phyloP scores from a whole-genome alignment of 2,329 filamentous ascomycete species.

The Ophiocordyceps camponoti-rufipedis region DNA sequence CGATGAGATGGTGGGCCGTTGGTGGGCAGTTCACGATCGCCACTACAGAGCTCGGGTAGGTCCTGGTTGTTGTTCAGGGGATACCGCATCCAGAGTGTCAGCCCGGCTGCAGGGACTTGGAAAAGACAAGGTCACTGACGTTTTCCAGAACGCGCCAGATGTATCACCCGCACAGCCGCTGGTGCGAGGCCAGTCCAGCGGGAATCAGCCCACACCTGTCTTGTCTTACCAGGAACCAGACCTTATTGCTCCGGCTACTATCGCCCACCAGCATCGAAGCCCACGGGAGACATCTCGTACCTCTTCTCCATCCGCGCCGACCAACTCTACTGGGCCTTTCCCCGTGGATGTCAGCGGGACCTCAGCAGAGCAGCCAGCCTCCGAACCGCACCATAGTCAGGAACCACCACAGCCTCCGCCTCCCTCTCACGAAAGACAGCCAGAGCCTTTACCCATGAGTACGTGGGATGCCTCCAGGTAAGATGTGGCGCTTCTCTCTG shows the following conservation, averaged over 20 bases:
- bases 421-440: neutral
- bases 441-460: constrained; percentile 7
- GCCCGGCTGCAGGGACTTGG: too few relatives aligned
- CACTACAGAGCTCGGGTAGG: constrained; percentile 49
- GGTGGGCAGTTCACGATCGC: constrained; percentile 89
- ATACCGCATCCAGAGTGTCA: too few relatives aligned
- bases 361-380: neutral
- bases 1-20: constrained; percentile 66
- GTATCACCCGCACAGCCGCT: neutral
- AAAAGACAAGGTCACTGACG: neutral
- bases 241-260: neutral
- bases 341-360: neutral
- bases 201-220: neutral
- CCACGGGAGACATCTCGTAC: neutral
- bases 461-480: constrained; percentile 39
- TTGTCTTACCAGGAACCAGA: neutral
- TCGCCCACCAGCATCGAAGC: neutral
- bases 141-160: neutral
- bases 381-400: neutral
- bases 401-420: neutral
- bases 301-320: neutral
- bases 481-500: constrained; percentile 5
- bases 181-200: neutral
- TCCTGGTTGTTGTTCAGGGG: constrained; percentile 1
- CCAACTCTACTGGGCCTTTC: neutral